Percentiles rank a stretch among this genome's conserved stretches.
phyloP scores from a whole-genome alignment of 768 basidiomycete genomes.

The Chalciporus chontae region DNA sequence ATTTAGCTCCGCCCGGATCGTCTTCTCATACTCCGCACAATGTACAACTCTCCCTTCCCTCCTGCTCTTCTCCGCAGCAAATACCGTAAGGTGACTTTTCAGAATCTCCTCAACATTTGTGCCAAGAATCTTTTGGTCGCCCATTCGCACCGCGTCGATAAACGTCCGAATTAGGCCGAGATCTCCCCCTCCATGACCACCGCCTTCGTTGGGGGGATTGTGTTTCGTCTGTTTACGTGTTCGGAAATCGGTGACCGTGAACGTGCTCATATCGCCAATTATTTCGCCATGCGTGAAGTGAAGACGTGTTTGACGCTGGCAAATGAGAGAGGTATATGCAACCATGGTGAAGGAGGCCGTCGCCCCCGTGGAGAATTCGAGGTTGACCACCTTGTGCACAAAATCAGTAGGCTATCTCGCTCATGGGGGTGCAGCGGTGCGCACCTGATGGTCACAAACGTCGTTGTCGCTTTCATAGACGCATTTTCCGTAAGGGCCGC shows the following conservation, averaged over 20 bases:
- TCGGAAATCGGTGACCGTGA: constrained; percentile 76
- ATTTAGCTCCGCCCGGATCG: constrained; percentile 35
- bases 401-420: not conserved
- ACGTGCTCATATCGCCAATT: constrained; percentile 77
- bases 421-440: not conserved
- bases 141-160: constrained; percentile 66
- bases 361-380: constrained; percentile 78
- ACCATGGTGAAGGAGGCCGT: constrained; percentile 90
- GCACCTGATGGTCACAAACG: constrained; percentile 81
- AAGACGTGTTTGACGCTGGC: constrained; percentile 78
- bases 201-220: constrained; percentile 53
- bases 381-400: constrained; percentile 63
- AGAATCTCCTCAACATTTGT: constrained; percentile 68
- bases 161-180: constrained; percentile 71
- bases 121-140: constrained; percentile 60
- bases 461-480: constrained; percentile 85
- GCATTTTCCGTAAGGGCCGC: constrained; percentile 74
- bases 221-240: constrained; percentile 42
- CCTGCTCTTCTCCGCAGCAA: constrained; percentile 82
- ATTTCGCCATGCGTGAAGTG: constrained; percentile 89
- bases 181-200: constrained; percentile 85
- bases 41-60: constrained; percentile 66
- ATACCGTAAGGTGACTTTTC: constrained; percentile 78
- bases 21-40: constrained; percentile 60
- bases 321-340: constrained; percentile 75